Percentiles rank a stretch among this genome's conserved stretches.
phyloP scores from a whole-genome alignment of 495 filamentous ascomycete genomes.

The Penicillium chermesinum region DNA sequence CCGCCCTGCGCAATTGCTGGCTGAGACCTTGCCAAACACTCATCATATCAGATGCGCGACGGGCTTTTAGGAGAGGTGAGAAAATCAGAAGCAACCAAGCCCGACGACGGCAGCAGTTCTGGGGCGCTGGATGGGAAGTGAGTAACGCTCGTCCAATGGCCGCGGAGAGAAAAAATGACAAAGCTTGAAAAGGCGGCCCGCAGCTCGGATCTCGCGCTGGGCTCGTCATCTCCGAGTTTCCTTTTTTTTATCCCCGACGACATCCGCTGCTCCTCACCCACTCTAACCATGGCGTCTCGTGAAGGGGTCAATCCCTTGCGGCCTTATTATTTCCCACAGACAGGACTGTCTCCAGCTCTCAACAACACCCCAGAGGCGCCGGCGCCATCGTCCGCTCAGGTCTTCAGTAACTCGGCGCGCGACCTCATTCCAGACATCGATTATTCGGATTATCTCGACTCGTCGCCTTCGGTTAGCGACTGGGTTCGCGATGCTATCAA shows the following conservation, averaged over 20 bases:
- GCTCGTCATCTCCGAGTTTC: conserved; percentile 17
- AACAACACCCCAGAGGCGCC: conserved; percentile 38
- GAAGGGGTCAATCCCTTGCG: conserved; percentile 81
- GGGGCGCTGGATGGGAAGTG: not conserved
- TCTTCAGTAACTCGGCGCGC: conserved; percentile 67
- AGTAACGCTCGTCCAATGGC: conserved; percentile 22
- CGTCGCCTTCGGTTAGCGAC: conserved; percentile 66
- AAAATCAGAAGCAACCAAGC: not conserved
- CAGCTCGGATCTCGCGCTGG: conserved; percentile 16
- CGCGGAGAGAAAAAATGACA: conserved; percentile 24
- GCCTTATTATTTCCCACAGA: conserved; percentile 90
- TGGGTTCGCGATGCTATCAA: conserved; percentile 69
- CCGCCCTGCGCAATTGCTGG: conserved; percentile 32
- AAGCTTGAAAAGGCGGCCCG: conserved; percentile 20
- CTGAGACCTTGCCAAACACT: conserved; percentile 35
- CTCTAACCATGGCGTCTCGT: conserved; percentile 38
- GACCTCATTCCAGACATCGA: conserved; percentile 83
- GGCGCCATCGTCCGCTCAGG: conserved; percentile 39
- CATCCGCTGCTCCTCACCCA: conserved; percentile 5
- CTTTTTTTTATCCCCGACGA: conserved; percentile 14
- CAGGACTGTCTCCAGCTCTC: conserved; percentile 32
- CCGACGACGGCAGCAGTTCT: conserved; percentile 4
- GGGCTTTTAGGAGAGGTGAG: conserved; percentile 6
- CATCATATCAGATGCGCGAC: conserved; percentile 23
- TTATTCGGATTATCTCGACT: conserved; percentile 81